Evolutionary conservation across 768 basidiomycete species (phyloP), one percentile per base, ranked within the genome.

Genomic region (Lyophyllum atratum): DNA sequence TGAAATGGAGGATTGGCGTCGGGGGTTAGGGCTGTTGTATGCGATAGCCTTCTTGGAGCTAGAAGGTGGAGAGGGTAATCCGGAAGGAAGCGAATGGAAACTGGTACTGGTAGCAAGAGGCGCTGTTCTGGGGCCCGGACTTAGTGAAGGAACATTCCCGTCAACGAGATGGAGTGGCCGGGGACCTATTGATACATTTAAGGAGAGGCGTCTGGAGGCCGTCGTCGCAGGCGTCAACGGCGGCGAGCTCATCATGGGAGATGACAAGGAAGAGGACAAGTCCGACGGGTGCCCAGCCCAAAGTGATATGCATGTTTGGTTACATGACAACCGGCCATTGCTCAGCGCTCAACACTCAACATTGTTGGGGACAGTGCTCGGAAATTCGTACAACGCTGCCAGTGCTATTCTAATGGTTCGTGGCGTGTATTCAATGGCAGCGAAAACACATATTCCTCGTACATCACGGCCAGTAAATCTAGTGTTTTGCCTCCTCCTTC

Each of bases 401-500:
- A 22, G 33, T 52, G 15, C 14, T 53, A 56, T 19, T 56, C 42
- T 53, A 53, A 52, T 52, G 25, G 26, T 52, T 15, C 48, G 43
- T 46, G 54, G 44, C 49, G 49, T 56, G 40, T 52, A 59, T 55
- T 59, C 15, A 39, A n/a, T 31, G 34, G 22, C 39, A 9, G 26
- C 40, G 48, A 49, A 39, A 24, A 29, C 53, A 52, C 49, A 29
- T 24, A 22, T 46, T 44, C 43, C 42, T 50, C 37, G 44, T 44
- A 64, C 37, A 61, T 51, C 40, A 52, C 42, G 37, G 21, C 24
- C 42, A 25, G 42, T 52, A 42, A 47, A 9, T 59, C 67, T 72
- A 83, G 68, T 83, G 81, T 67, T 82, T 81, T 61, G 84, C 58
- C 21, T 69, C 74, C 69, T 84, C 88, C 74, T 89, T 91, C 80